These are phyloP conservation scores for Saccharomyces kudriavzevii DNA, from an alignment of 805 yeast species.

Conservation along the genomic window DNA sequence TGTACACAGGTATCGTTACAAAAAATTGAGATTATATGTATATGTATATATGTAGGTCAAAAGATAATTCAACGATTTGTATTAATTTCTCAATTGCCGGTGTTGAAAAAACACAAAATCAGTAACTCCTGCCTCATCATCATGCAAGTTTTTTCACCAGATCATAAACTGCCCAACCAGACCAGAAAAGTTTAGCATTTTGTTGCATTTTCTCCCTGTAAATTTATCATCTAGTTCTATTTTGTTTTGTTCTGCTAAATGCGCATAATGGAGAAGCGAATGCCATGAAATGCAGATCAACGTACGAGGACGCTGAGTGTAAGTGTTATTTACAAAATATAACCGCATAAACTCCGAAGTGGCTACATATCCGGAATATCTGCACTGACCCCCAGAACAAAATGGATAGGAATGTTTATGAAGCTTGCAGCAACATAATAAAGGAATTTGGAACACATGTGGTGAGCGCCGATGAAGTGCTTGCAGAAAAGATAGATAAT, in stretches of 20 bases:
- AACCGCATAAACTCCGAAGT: background rate
- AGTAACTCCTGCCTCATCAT: background rate
- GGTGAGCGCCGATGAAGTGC: slow-evolving; percentile 28
- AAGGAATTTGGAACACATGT: slow-evolving; percentile 18
- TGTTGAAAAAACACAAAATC: background rate
- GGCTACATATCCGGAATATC: background rate
- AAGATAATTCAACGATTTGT: background rate
- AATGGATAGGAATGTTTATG: slow-evolving; percentile 27
- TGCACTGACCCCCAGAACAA: background rate
- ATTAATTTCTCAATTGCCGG: background rate
- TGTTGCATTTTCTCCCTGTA: background rate
- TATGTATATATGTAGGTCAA: background rate
- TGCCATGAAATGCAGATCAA: background rate
- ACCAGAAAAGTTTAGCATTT: background rate
- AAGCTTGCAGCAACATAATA: slow-evolving; percentile 25
- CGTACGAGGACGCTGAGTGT: background rate
- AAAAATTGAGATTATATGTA: background rate
- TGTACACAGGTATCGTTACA: background rate
- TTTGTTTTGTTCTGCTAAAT: background rate
- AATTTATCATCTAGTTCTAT: background rate
- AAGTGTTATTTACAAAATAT: background rate
- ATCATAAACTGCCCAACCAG: background rate
- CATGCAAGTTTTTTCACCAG: background rate
- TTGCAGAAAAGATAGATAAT: slow-evolving; percentile 21
- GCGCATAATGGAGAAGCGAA: background rate